Evolutionary conservation across 1,284 basidiomycete species (phyloP), one percentile per base, ranked within the genome.

Genomic region (Ceratobasidium papillatum): DNA sequence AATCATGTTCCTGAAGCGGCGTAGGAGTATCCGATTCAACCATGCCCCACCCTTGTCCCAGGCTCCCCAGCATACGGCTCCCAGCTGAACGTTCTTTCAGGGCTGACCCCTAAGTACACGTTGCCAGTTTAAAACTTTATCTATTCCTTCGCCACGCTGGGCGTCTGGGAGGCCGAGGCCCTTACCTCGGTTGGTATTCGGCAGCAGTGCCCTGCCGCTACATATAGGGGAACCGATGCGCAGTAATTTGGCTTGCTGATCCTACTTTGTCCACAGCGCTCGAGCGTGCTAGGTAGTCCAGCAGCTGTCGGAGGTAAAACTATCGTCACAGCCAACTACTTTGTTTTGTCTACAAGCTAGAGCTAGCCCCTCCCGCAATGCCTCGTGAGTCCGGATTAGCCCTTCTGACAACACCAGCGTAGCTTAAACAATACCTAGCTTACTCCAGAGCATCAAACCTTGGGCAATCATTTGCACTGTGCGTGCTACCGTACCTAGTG

Each of bases 81-180:
- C 14, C 19, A 54, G 49, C 27, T 17, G 45, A 56, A 22, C 25
- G 19, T 54, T 56, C 36, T 52, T 38, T 19, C n/a, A n/a, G n/a
- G n/a, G n/a, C n/a, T n/a, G n/a, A n/a, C 9, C 41, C 49, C 64
- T 38, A 32, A 51, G 27, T 52, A 47, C 66, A 71, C 52, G 54
- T 71, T 71, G 54, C 41, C 52, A 36, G 65, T 38, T 52, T 36
- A 34, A 52, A 71, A 71, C 66, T 71, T 52, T 71, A 71, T 52
- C 64, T 27, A 45, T 56, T 30, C 22, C 27, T n/a, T 30, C 32
- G 27, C 65, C 65, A 22, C 45, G 34, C 27, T 49, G 51, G 22
- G 65, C 49, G 34, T 54, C 65, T 68, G 65, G 25, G 19, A 22
- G 65, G 65, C 54, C 63, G 63, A 65, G 63, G 47, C 63, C 63